phyloP scores from a whole-genome alignment of 371 early-diverging fungal genomes.

The Actinomortierella wolfii region DNA sequence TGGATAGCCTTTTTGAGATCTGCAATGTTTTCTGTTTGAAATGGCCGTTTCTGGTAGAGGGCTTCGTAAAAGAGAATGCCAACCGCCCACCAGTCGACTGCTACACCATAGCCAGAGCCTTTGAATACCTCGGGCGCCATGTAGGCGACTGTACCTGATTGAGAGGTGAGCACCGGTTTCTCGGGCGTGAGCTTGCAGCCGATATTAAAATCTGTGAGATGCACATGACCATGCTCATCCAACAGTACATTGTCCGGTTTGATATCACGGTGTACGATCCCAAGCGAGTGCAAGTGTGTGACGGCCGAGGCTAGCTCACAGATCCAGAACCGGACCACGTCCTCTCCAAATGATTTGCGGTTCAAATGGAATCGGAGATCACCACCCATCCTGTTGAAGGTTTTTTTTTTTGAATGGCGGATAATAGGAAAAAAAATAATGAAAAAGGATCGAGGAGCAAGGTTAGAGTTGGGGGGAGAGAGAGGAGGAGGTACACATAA shows the following conservation, averaged over 20 bases:
- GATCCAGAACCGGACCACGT: conserved; percentile 75
- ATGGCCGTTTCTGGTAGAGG: conserved; percentile 64
- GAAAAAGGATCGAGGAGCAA: neutral
- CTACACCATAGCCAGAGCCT: conserved; percentile 71
- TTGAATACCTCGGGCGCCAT: conserved; percentile 89
- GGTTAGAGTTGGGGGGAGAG: no score
- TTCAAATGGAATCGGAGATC: conserved; percentile 83
- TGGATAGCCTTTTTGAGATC: conserved; percentile 62
- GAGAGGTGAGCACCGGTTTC: conserved; percentile 64
- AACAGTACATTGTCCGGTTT: conserved; percentile 89
- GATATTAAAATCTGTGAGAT: conserved; percentile 85
- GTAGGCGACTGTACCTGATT: conserved; percentile 80
- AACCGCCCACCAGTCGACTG: conserved; percentile 94
- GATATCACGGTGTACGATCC: conserved; percentile 84
- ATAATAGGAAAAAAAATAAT: neutral
- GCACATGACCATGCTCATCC: conserved; percentile 76
- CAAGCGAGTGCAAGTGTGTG: conserved; percentile 76
- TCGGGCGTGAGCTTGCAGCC: conserved; percentile 66
- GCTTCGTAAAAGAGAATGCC: conserved; percentile 84
- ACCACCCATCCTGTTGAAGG: conserved; percentile 72
- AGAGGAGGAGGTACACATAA: no score
- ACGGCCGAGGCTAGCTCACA: conserved; percentile 79
- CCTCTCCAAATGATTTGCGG: conserved; percentile 70
- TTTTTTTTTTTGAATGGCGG: no score
- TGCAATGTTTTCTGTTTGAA: conserved; percentile 57